Evolutionary conservation across 345 rosid genomes (phyloP).

Genomic region (Linum lewisii): DNA sequence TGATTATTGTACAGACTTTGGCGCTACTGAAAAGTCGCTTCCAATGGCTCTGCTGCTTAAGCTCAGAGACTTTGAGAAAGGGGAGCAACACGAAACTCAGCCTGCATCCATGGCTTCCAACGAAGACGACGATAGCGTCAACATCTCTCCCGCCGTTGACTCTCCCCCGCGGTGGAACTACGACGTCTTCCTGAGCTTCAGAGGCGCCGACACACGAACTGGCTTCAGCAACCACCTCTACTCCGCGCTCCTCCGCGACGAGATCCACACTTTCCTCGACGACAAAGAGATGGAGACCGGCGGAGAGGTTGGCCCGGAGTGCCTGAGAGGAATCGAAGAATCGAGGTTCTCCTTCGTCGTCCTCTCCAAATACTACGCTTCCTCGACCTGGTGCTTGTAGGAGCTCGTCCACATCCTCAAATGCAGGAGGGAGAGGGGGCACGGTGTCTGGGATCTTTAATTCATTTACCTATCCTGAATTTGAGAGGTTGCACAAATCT

Average conservation of each 20-base stretch:
- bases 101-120: background rate
- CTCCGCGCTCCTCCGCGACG: background rate
- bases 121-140: background rate
- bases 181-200: slow-evolving; percentile 4
- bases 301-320: background rate
- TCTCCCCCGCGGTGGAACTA: background rate
- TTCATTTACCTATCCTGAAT: background rate
- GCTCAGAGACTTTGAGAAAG: slow-evolving; percentile 18
- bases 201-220: slow-evolving; percentile 1
- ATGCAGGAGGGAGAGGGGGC: background rate
- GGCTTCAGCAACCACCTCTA: slow-evolving; percentile 1
- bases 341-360: background rate
- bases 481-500: slow-evolving; percentile 2
- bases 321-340: background rate
- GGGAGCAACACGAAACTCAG: background rate
- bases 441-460: background rate
- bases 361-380: slow-evolving; percentile 1
- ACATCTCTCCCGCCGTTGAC: background rate
- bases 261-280: slow-evolving; percentile 4
- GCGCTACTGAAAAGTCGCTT: too few relatives aligned
- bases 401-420: slow-evolving; percentile 1
- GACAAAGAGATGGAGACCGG: background rate
- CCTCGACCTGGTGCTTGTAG: slow-evolving; percentile 3
- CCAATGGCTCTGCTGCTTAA: slow-evolving; percentile 13
- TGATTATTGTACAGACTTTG: too few relatives aligned